Evolutionary conservation across 2,329 filamentous ascomycete species (phyloP).

Genomic region (Colletotrichum karsti): DNA sequence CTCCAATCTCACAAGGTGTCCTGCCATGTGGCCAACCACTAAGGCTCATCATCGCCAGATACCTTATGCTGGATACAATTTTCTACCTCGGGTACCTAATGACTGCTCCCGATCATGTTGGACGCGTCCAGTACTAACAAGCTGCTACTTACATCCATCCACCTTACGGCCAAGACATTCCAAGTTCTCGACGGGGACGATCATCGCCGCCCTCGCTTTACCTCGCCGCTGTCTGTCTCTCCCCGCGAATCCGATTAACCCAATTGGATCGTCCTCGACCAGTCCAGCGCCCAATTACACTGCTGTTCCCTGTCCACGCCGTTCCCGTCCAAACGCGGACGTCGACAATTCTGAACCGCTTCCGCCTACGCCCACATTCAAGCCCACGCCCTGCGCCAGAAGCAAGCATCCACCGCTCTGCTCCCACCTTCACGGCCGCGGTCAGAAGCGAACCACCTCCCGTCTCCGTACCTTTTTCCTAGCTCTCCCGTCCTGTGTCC

Average conservation of each 20-base stretch:
- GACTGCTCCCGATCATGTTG: background rate
- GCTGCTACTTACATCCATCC: no score
- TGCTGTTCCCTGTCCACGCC: conserved; percentile 11
- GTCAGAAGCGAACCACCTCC: conserved; percentile 20
- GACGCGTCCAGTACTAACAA: no score
- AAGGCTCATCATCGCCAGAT: no score
- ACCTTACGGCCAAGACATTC: background rate
- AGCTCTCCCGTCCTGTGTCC: background rate
- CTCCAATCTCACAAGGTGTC: no score
- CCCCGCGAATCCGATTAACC: background rate
- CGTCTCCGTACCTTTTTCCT: background rate
- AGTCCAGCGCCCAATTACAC: background rate
- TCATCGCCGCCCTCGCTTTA: no score
- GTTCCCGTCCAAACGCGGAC: conserved; percentile 27
- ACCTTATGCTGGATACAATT: no score
- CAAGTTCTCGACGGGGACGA: background rate
- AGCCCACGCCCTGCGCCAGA: conserved; percentile 2
- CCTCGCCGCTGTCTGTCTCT: background rate
- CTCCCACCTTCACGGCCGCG: conserved; percentile 11
- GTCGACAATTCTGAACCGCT: conserved; percentile 19
- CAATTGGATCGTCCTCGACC: conserved; percentile 4
- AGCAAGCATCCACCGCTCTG: conserved; percentile 6
- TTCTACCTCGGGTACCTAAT: no score
- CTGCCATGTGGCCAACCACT: no score
- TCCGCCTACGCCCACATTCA: conserved; percentile 15